Conservation (phyloP, 2,329 filamentous ascomycete genomes). For the Chrysoporthe puriensis region DNA sequence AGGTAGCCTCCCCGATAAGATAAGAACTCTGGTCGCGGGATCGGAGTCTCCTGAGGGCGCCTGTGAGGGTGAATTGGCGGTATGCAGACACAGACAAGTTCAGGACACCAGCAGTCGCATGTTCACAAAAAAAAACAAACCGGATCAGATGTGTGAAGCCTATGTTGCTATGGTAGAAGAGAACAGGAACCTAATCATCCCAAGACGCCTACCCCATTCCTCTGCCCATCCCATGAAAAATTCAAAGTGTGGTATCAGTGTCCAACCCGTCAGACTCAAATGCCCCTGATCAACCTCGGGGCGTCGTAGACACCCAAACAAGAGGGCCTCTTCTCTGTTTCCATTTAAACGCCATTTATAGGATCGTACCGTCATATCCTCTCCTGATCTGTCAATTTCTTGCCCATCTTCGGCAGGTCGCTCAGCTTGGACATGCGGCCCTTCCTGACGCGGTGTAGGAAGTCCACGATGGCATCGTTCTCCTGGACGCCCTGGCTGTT, state of each 20-base stretch:
- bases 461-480: conserved; percentile 80
- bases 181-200: neutral
- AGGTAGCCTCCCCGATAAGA: conserved; percentile 2
- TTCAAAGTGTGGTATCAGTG: conserved; percentile 17
- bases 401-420: conserved; percentile 34
- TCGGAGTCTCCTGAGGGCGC: neutral
- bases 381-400: conserved; percentile 30
- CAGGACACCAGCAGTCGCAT: neutral
- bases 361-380: conserved; percentile 23
- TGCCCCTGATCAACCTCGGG: conserved; percentile 6
- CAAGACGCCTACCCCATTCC: neutral
- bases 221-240: conserved; percentile 6
- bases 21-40: neutral
- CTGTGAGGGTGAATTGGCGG: neutral
- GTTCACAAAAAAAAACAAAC: too few species aligned
- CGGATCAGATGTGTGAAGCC: neutral
- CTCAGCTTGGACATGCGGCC: conserved; percentile 49
- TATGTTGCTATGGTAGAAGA: neutral
- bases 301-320: neutral
- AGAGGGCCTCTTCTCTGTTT: neutral
- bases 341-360: conserved; percentile 10
- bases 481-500: conserved; percentile 79
- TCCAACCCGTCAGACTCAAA: conserved; percentile 7
- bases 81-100: neutral
- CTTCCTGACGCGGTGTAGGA: conserved; percentile 71